Base-by-base conservation (phyloP, 768 basidiomycete species). In the Cantharellus anzutake region DNA sequence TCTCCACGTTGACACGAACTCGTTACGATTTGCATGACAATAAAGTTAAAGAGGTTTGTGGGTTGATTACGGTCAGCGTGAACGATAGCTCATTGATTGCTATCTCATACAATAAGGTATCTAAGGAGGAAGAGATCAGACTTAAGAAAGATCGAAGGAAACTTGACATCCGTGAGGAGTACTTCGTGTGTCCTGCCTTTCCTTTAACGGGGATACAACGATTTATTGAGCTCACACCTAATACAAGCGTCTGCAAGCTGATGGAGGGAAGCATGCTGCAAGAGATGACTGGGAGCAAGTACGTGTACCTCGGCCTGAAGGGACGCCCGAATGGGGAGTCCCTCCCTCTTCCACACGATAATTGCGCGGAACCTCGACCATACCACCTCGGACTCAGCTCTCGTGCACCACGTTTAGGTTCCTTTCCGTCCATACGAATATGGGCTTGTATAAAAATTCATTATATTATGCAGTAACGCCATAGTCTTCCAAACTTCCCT, bases 131-230 rank as follows among this genome's bases (percentile, higher is more conserved):
- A 64, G 84, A 87, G 63, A 74, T 93, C 29, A 78, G 80, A 5
- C 73, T 92, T 65, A 76, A 82, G 63, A 79, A 76, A 67, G 73
- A 73, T 59, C 76, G 83, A 71, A 84, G 83, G 72, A 85, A 81
- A 73, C 82, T 96, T 61, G 93, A 98, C 70, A 86, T 96, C 16
- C 75, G 89, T 59, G 94, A 97, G 68, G 93, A 96, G 68, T 99
- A 98, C 70, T 97, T 84, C 68, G 93, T 96, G 71, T 71, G 90
- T 81, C 2, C 20, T 41, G 41, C 3, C 41, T 37, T 51, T 5
- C 51, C 39, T 56, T 41, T 48, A 41, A 4, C 42, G n/a, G 20
- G 29, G 50, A 34, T 40, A 39, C 58, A 37, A 5, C n/a, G 38
- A 5, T 57, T 52, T 20, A 55, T 29, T 51, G 34, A 20, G 29